Evolutionary conservation across 805 yeast species (phyloP), one percentile per base, ranked within the genome.

Genomic region (Myxozyma udenii): DNA sequence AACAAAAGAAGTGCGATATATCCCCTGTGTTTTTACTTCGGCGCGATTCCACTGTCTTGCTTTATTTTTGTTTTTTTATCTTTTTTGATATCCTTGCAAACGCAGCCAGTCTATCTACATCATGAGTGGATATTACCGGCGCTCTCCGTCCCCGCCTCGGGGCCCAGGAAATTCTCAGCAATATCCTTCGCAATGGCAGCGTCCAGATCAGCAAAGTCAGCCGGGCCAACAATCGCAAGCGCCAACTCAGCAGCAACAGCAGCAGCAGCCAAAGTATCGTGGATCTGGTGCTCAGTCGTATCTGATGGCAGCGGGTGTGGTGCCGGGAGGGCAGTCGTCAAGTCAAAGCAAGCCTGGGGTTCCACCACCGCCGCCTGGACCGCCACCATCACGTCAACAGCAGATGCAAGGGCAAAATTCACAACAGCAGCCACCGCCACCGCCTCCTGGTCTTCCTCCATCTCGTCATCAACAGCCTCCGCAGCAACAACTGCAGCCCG

Each of bases 91-190:
- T n/a, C n/a, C n/a, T n/a, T n/a, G 26, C 35, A 30, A 39, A 22
- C 9, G 14, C 14, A 23, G 12, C 18, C 25, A 22, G 23, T 5
- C n/a, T 28, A 33, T 3, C 2, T 4, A 11, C 43, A 39, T 12
- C 4, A 54, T 54, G 58, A 54, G 58, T 43, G 32, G 53, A 9
- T 51, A 54, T 25, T 54, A 52, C 41, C 53, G 25, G n/a, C 48
- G 54, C 26, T 42, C 59, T 19, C 51, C 19, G 18, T 44, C 58
- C 23, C 36, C 53, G 3, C 21, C 48, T 6, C 24, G 25, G 28
- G 46, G 35, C 21, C 53, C 37, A 9, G 45, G 28, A 22, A 24
- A 5, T 4, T 45, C 44, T 22, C 53, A 23, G n/a, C 42, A 46
- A 2, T 23, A 25, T 14, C 44, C 50, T 14, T 9, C 28, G 23